phyloP scores from a whole-genome alignment of 768 basidiomycete species.

The Agrocybe praecox region DNA sequence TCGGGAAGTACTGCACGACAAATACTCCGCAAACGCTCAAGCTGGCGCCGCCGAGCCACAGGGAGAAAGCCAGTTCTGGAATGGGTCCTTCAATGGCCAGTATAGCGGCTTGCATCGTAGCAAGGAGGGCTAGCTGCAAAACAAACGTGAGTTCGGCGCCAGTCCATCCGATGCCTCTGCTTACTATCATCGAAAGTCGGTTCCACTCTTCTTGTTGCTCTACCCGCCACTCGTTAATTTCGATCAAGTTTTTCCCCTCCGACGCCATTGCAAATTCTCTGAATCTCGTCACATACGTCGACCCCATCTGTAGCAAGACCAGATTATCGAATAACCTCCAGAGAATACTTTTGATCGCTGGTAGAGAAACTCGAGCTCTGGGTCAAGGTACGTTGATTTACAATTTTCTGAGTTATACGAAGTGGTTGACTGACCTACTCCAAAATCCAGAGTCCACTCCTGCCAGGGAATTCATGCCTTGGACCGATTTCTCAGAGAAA shows the following conservation, averaged over 20 bases:
- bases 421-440: too few species aligned
- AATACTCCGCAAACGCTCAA: constrained; percentile 8
- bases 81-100: constrained; percentile 1
- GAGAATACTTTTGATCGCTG: background rate
- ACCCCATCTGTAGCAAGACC: constrained; percentile 4
- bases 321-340: constrained; percentile 6
- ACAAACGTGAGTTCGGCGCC: background rate
- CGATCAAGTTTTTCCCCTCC: background rate
- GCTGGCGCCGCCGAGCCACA: constrained; percentile 5
- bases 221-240: background rate
- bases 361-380: background rate
- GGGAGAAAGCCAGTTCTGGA: constrained; percentile 1
- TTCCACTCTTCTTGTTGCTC: constrained; percentile 10
- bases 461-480: too few species aligned
- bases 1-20: constrained; percentile 15
- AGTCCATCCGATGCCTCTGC: background rate
- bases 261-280: background rate
- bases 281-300: constrained; percentile 1
- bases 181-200: constrained; percentile 3
- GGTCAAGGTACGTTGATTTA: background rate
- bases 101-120: constrained; percentile 9
- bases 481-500: too few species aligned
- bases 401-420: background rate
- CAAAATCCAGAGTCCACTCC: too few species aligned
- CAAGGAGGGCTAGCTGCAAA: constrained; percentile 1